These are phyloP conservation scores for Ascochyta rabiei DNA, from an alignment of 2,329 filamentous ascomycete species.

Conservation along the genomic window DNA sequence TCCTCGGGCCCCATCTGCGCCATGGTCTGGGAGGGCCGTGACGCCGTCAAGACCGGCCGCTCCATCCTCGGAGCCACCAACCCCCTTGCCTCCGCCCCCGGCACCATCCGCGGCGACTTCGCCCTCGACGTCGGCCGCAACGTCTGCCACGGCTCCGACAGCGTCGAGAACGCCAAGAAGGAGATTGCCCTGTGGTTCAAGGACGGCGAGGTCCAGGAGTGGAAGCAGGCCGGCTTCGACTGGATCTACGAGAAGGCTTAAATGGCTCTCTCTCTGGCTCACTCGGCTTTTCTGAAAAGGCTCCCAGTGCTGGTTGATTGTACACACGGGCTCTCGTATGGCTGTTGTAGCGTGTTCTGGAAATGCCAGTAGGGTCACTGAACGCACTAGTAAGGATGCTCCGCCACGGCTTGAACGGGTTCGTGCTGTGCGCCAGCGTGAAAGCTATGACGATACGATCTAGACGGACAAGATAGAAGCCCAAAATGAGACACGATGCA, in stretches of 20 bases:
- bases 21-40: slow-evolving; percentile 99
- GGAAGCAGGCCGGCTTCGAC: slow-evolving; percentile 82
- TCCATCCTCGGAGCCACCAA: slow-evolving; percentile 98
- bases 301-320: not conserved
- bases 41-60: slow-evolving; percentile 98
- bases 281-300: not conserved
- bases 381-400: not conserved
- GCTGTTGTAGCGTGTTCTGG: not conserved
- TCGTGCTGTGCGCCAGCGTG: not conserved
- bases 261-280: slow-evolving; percentile 1
- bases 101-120: slow-evolving; percentile 96
- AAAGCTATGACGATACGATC: slow-evolving; percentile 28
- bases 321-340: slow-evolving; percentile 1
- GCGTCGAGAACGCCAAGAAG: slow-evolving; percentile 99
- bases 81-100: slow-evolving; percentile 89
- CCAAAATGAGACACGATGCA: slow-evolving; percentile 31
- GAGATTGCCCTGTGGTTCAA: slow-evolving; percentile 99
- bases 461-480: slow-evolving; percentile 22
- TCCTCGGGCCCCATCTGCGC: slow-evolving; percentile 93
- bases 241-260: slow-evolving; percentile 94
- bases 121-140: slow-evolving; percentile 93
- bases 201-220: slow-evolving; percentile 81
- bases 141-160: slow-evolving; percentile 99
- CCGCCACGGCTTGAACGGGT: not conserved
- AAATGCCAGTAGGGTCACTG: not conserved